Conservation (phyloP, 1,139 yeast species). For the Zygosaccharomyces pseudobailii region DNA sequence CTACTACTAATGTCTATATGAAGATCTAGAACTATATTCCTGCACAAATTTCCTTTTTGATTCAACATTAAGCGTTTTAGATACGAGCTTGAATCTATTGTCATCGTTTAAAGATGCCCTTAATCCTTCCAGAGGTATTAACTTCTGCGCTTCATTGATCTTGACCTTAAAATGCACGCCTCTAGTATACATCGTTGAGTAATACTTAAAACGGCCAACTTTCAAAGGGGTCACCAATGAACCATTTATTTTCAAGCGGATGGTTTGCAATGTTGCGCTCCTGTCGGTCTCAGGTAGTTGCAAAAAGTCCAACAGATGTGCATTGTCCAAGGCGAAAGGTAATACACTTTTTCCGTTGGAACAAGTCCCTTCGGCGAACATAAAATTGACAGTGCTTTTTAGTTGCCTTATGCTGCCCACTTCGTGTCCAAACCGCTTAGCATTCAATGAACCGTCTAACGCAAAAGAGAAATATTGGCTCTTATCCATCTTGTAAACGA, state of each 20-base stretch:
- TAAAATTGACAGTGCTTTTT: constrained; percentile 39
- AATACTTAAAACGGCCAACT: constrained; percentile 13
- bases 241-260: constrained; percentile 44
- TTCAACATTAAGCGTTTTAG: constrained; percentile 31
- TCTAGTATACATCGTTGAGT: constrained; percentile 18
- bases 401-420: constrained; percentile 15
- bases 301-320: constrained; percentile 21
- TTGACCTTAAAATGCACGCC: constrained; percentile 28
- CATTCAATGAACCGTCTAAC: constrained; percentile 22
- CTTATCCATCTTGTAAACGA: constrained; percentile 36
- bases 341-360: constrained; percentile 59
- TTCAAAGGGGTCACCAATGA: constrained; percentile 34
- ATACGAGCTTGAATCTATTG: constrained; percentile 39
- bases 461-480: constrained; percentile 39
- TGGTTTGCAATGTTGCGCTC: constrained; percentile 36
- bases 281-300: constrained; percentile 9
- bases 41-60: constrained; percentile 36
- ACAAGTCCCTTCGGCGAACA: constrained; percentile 65
- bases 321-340: constrained; percentile 39
- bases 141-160: constrained; percentile 26
- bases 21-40: constrained; percentile 17
- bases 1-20: constrained; percentile 8
- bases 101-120: constrained; percentile 37
- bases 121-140: constrained; percentile 25
- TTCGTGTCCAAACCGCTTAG: constrained; percentile 16